Base-by-base conservation (phyloP, 2,329 filamentous ascomycete species). In the Clarireedia paspali region DNA sequence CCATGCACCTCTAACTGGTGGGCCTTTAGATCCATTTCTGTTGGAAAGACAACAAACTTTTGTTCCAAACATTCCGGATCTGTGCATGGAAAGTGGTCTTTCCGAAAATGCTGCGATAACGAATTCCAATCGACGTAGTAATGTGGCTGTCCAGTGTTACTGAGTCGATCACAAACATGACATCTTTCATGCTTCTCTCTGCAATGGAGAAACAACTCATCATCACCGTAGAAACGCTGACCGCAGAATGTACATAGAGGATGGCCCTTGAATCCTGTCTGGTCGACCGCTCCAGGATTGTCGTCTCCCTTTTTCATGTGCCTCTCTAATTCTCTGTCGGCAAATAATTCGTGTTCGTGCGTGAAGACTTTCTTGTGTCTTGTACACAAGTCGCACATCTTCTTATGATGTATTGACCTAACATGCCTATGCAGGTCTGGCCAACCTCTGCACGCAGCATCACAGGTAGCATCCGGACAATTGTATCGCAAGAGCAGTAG, bases 331-430 rank as follows among this genome's bases (percentile, higher is more conserved):
- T 92, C 89, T 60, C 85, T 81, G 59, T 84, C 80, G 0, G 88
- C 87, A 70, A 96, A 97, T 1, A 99, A 79, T 60, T 95, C 89
- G 69, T 99, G 94, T 72, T 99, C 94, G 72, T 99, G 94, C 1
- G 94, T 96, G 66, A 99, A 99, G 36, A 96, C 91, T 68, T 96
- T 96, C 74, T 99, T 99, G 75, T 96, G 91, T 58, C 91, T 79
- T 6, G 91, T 88, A 72, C 91, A 96, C 10, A 96, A 77, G 70
- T 96, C 90, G 71, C 88, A 95, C 86, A 95, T 91, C 69, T 88
- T 85, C 74, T 92, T 95, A 61, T 85, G 79, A 74, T 99, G 94
- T 57, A 80, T 81, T 52, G 77, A 82, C 68, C 87, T 88, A 56
- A 96, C 92, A 76, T 99, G 88, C 44, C 84, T 78, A 70, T 91